phyloP scores from a whole-genome alignment of 345 rosid genomes.

The Mallotus nudiflorus region DNA sequence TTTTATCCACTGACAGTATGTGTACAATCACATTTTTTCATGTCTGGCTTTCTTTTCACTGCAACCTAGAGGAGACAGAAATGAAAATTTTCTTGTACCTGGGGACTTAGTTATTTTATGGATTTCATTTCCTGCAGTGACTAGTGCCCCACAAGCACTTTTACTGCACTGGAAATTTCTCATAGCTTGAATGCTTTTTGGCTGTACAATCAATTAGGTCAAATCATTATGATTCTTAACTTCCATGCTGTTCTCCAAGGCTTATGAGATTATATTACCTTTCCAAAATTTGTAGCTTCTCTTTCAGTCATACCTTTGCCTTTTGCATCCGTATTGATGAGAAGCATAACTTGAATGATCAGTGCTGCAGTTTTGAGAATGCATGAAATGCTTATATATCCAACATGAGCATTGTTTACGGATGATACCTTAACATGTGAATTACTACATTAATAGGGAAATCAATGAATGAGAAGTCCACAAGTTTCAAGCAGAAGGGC shows the following conservation, averaged over 20 bases:
- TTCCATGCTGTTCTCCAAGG: neutral
- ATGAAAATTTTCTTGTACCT: neutral
- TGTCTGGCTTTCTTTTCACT: neutral
- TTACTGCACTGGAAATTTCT: neutral
- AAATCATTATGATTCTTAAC: neutral
- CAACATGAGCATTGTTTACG: neutral
- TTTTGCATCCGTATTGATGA: neutral
- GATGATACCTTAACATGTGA: neutral
- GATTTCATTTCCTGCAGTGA: neutral
- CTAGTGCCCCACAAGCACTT: neutral
- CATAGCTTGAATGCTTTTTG: neutral
- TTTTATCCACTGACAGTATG: neutral
- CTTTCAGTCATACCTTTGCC: neutral
- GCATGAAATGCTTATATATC: neutral
- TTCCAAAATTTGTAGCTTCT: neutral
- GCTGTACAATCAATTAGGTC: neutral
- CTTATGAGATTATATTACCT: neutral
- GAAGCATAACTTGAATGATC: neutral
- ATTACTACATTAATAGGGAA: slow-evolving; percentile 39
- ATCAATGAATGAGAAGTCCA: slow-evolving; percentile 63
- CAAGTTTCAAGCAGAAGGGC: slow-evolving; percentile 68
- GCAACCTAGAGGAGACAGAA: neutral
- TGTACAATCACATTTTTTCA: neutral
- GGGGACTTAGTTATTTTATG: neutral
- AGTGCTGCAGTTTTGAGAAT: neutral